Conservation (phyloP, 2,329 filamentous ascomycete species). For the Fusarium nygamai region DNA sequence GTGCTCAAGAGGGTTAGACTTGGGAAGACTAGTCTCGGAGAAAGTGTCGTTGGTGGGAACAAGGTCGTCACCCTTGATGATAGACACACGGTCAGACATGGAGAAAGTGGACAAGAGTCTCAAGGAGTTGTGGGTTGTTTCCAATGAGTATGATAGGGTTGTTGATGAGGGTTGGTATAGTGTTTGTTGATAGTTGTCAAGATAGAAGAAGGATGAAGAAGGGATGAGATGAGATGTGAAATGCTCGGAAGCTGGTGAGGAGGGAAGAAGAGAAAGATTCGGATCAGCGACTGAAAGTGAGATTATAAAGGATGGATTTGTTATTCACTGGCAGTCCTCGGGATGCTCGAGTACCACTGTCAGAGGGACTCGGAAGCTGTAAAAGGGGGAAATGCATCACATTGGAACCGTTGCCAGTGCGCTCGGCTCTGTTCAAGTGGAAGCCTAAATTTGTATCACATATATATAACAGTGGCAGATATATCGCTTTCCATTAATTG, state of each 20-base stretch:
- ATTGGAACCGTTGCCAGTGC: rapidly evolving
- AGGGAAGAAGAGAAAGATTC: not conserved
- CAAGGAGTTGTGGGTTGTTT: not conserved
- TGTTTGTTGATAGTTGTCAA: not conserved
- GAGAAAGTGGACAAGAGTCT: not conserved
- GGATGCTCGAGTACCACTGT: not conserved
- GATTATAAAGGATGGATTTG: not conserved
- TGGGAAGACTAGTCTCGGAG: not conserved
- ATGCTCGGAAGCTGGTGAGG: not conserved
- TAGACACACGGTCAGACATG: not conserved
- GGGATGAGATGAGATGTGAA: not conserved
- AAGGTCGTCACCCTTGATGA: not conserved
- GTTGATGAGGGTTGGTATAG: not conserved
- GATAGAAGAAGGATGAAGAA: not conserved
- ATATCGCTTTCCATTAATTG: rapidly evolving
- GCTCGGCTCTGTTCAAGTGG: not conserved
- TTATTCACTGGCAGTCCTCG: not conserved
- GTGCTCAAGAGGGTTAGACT: not conserved
- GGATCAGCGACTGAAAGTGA: not conserved
- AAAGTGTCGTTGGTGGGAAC: too few species aligned
- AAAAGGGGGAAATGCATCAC: not conserved
- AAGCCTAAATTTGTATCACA: not conserved
- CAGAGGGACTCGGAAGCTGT: not conserved
- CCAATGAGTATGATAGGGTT: not conserved
- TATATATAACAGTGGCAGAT: rapidly evolving